Evolutionary conservation across 805 yeast genomes (phyloP).

Genomic region (Blastobotrys attinorum): DNA sequence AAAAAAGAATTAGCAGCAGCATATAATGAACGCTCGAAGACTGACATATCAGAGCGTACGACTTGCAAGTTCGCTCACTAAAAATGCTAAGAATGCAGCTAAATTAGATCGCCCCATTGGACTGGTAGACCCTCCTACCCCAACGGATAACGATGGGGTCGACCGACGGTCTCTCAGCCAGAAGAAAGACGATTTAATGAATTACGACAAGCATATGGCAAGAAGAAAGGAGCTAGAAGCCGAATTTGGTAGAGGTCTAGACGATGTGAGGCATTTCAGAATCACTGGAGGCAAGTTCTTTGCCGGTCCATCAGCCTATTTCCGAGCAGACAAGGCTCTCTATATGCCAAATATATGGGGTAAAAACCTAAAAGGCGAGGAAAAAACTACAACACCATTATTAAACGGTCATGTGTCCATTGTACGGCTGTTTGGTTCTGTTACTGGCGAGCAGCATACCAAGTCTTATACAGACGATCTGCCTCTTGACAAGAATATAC

Average conservation of each 20-base stretch:
- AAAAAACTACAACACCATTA: conserved; percentile 30
- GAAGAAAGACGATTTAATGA: conserved; percentile 40
- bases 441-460: conserved; percentile 63
- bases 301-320: conserved; percentile 71
- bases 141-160: conserved; percentile 33
- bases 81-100: conserved; percentile 7
- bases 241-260: conserved; percentile 50
- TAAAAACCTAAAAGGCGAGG: conserved; percentile 34
- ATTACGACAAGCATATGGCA: conserved; percentile 39
- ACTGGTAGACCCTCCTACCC: conserved; percentile 30
- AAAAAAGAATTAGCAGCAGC: too few relatives aligned
- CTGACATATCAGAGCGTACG: background rate
- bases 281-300: conserved; percentile 82
- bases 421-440: conserved; percentile 56
- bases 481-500: conserved; percentile 38
- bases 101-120: conserved; percentile 43
- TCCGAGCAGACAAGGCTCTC: conserved; percentile 60
- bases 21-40: background rate
- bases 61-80: background rate
- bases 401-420: conserved; percentile 50
- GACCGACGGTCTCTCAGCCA: conserved; percentile 33
- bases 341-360: conserved; percentile 79
- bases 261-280: conserved; percentile 52
- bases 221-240: conserved; percentile 47
- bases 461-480: conserved; percentile 38